Percentiles rank a stretch among this genome's conserved stretches.
Conservation (phyloP, 306 rosid genomes). For the Abrus pulchellus region DNA sequence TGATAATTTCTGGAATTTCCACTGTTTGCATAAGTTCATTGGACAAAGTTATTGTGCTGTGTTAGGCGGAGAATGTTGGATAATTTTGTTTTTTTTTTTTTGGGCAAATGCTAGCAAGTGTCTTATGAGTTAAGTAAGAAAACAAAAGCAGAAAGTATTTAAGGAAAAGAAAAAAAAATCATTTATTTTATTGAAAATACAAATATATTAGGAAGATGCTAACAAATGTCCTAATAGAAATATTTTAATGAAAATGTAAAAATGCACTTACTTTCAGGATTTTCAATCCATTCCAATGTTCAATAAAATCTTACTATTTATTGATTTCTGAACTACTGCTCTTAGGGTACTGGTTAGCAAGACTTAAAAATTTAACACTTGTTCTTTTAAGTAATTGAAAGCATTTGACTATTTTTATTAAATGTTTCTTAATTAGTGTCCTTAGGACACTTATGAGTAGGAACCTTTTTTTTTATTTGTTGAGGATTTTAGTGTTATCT, state of each 20-base stretch:
- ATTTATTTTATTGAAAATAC: too few species aligned
- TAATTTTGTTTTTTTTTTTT: neutral
- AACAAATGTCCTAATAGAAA: too few species aligned
- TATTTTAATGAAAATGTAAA: too few species aligned
- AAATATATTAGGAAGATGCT: too few species aligned
- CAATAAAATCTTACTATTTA: too few species aligned
- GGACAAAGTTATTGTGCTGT: neutral
- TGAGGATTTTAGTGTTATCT: constrained; percentile 8
- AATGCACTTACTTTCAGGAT: too few species aligned
- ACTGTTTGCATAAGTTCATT: neutral
- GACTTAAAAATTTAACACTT: too few species aligned
- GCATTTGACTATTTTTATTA: neutral
- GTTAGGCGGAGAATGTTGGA: constrained; percentile 16
- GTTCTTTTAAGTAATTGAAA: neutral
- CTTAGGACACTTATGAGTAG: neutral
- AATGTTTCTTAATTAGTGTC: neutral
- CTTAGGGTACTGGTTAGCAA: too few species aligned
- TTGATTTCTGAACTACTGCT: too few species aligned
- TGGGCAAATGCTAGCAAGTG: neutral
- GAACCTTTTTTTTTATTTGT: neutral
- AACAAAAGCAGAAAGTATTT: neutral
- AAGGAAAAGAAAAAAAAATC: too few species aligned
- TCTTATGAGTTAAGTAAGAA: neutral
- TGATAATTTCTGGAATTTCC: constrained; percentile 19
- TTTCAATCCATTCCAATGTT: too few species aligned